Conservation (phyloP, 2,329 filamentous ascomycete species). For the Fusarium sp. region DNA sequence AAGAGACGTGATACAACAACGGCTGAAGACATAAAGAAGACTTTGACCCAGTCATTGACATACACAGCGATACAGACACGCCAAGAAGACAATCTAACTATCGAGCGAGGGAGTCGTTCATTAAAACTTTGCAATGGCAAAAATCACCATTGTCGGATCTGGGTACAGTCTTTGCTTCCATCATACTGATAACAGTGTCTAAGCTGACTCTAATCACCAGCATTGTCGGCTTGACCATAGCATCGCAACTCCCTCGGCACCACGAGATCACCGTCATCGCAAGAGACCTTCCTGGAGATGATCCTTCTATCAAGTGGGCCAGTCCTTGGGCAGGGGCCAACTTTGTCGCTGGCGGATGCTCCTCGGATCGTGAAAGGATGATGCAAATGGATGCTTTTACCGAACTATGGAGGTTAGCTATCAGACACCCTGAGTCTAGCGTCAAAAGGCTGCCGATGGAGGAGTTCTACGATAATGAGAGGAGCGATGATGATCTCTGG, state of each 20-base stretch:
- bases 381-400: slow-evolving; percentile 4
- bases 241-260: neutral
- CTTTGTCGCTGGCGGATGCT: neutral
- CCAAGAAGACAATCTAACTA: neutral
- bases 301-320: neutral
- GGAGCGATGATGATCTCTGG: slow-evolving; percentile 12
- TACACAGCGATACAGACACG: neutral
- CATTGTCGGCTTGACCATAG: slow-evolving; percentile 11
- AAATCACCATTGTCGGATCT: slow-evolving; percentile 1
- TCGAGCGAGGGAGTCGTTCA: neutral
- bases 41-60: neutral
- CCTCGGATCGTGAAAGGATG: neutral
- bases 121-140: neutral
- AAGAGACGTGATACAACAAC: neutral
- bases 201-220: neutral
- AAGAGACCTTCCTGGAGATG: slow-evolving; percentile 4
- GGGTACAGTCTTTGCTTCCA: neutral
- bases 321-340: slow-evolving; percentile 12
- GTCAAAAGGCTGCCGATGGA: slow-evolving; percentile 4
- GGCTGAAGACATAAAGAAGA: neutral
- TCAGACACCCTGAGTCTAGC: slow-evolving; percentile 4
- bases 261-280: slow-evolving; percentile 9
- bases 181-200: neutral
- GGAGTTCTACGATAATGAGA: slow-evolving; percentile 16
- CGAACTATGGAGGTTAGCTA: slow-evolving; percentile 2